Percentiles rank a stretch among this genome's conserved stretches.
phyloP scores from a whole-genome alignment of 2,329 filamentous ascomycete genomes.

The Diatrype stigma region DNA sequence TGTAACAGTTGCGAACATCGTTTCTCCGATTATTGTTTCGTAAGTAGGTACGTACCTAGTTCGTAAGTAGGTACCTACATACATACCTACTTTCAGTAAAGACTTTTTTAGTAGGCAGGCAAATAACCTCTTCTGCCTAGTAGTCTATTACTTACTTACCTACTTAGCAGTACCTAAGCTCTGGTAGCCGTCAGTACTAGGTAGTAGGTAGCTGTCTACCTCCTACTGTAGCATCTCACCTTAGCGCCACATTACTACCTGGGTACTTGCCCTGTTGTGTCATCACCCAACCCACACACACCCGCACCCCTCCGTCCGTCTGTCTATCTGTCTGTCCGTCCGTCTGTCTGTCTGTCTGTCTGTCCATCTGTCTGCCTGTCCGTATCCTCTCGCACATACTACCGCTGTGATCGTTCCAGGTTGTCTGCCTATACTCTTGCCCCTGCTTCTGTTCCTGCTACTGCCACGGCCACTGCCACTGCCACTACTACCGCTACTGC shows the following conservation, averaged over 20 bases:
- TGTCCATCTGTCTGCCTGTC: background rate
- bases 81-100: background rate
- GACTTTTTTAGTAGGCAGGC: background rate
- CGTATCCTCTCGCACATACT: background rate
- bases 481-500: background rate
- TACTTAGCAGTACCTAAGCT: too few relatives aligned
- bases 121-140: background rate
- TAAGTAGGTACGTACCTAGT: too few relatives aligned
- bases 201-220: too few relatives aligned
- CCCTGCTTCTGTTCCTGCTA: background rate
- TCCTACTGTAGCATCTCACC: background rate
- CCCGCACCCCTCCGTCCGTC: background rate
- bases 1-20: too few relatives aligned
- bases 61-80: background rate
- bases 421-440: background rate
- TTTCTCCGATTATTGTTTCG: too few relatives aligned
- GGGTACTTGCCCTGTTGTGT: background rate
- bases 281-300: background rate
- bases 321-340: background rate
- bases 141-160: too few relatives aligned
- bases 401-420: background rate
- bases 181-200: too few relatives aligned
- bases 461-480: background rate
- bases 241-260: conserved; percentile 1
- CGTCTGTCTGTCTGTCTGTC: background rate